phyloP scores from a whole-genome alignment of 1,139 yeast species.

The Arxiozyma bovina region DNA sequence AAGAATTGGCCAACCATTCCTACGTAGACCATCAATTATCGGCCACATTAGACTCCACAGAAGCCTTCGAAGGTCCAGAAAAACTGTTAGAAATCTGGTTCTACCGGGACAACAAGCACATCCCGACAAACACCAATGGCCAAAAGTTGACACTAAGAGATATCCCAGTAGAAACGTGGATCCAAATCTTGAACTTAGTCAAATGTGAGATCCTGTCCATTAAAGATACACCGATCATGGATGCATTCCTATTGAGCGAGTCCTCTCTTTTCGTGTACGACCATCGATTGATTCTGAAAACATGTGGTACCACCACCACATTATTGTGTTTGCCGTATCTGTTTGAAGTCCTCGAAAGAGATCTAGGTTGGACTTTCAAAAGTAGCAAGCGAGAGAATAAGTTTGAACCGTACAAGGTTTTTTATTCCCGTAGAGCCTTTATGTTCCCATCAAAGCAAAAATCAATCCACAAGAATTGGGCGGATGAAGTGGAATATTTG shows the following conservation, averaged over 20 bases:
- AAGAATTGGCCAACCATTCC: conserved; percentile 35
- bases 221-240: conserved; percentile 56
- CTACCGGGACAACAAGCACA: conserved; percentile 39
- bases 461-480: conserved; percentile 80
- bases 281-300: conserved; percentile 77
- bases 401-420: conserved; percentile 50
- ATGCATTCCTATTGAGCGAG: conserved; percentile 82
- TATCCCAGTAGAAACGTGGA: conserved; percentile 64
- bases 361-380: conserved; percentile 33
- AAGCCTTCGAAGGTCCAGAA: conserved; percentile 96
- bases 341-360: conserved; percentile 42
- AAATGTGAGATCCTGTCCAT: conserved; percentile 83
- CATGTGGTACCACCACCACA: conserved; percentile 95
- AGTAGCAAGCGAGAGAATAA: conserved; percentile 16
- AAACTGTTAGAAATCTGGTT: conserved; percentile 89
- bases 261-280: conserved; percentile 84
- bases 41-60: conserved; percentile 73
- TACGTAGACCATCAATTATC: conserved; percentile 72
- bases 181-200: conserved; percentile 65
- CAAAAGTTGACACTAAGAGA: conserved; percentile 43
- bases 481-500: conserved; percentile 63
- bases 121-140: conserved; percentile 26
- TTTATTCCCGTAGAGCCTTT: conserved; percentile 84
- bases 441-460: conserved; percentile 86
- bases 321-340: conserved; percentile 65